Conservation (phyloP, 1,284 basidiomycete species). For the Cystobasidium slooffiae region DNA sequence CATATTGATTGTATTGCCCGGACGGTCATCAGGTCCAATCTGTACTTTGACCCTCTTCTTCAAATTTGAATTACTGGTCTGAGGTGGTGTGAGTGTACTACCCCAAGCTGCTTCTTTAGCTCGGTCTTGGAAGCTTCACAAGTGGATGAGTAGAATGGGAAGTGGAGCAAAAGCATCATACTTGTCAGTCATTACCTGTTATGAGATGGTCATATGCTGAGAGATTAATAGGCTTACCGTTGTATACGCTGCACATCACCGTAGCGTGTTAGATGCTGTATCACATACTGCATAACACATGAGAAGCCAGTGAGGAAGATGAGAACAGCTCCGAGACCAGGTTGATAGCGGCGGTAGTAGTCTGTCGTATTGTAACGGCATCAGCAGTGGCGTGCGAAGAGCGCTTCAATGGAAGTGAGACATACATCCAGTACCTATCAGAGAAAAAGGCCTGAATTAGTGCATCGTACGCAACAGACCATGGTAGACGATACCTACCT, state of each 20-base stretch:
- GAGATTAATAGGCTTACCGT: too few species aligned
- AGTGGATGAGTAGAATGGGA: background rate
- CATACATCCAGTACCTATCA: slow-evolving; percentile 51
- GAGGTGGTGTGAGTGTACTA: slow-evolving; percentile 33
- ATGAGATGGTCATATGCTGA: too few species aligned
- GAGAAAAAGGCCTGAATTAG: background rate
- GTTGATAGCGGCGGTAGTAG: slow-evolving; percentile 89
- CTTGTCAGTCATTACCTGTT: too few species aligned
- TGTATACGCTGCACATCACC: slow-evolving; percentile 70
- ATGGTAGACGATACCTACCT: slow-evolving; percentile 56
- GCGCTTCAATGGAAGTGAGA: slow-evolving; percentile 7
- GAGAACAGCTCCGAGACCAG: slow-evolving; percentile 77
- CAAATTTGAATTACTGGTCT: slow-evolving; percentile 46
- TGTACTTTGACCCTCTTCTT: slow-evolving; percentile 50
- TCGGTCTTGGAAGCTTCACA: slow-evolving; percentile 51
- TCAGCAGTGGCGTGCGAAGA: background rate
- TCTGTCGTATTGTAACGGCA: slow-evolving; percentile 63
- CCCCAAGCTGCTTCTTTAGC: slow-evolving; percentile 54
- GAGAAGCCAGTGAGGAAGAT: slow-evolving; percentile 75
- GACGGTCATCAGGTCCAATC: slow-evolving; percentile 38
- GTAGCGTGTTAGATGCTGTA: slow-evolving; percentile 75
- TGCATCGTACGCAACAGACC: background rate
- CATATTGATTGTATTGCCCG: slow-evolving; percentile 45
- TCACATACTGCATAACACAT: slow-evolving; percentile 74
- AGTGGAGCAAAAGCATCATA: too few species aligned